Evolutionary conservation across 2,329 filamentous ascomycete genomes (phyloP).

Genomic region (Fonsecaea monophora): DNA sequence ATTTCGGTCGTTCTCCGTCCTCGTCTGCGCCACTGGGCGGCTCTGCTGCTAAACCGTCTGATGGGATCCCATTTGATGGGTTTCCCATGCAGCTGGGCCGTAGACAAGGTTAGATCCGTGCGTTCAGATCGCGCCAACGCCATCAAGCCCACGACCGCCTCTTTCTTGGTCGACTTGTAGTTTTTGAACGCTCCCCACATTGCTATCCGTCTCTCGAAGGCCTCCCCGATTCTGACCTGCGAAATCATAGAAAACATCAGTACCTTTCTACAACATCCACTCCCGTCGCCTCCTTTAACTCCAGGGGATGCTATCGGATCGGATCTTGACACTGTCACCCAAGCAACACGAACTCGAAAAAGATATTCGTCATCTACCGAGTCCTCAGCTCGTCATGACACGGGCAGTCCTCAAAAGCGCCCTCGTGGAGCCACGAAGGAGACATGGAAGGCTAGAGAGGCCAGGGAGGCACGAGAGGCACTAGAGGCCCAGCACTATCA

Average conservation of each 20-base stretch:
- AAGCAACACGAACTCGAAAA: too few species aligned
- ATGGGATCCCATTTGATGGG: conserved; percentile 23
- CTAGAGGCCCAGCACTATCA: conserved; percentile 3
- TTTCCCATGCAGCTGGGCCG: conserved; percentile 11
- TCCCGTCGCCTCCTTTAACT: too few species aligned
- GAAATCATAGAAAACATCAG: too few species aligned
- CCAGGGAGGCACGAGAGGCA: background rate
- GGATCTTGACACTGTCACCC: too few species aligned
- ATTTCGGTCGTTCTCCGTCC: background rate
- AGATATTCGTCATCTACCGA: too few species aligned
- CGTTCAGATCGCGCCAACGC: background rate
- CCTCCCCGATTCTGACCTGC: background rate
- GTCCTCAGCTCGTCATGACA: too few species aligned
- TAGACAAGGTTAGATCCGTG: background rate
- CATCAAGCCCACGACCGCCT: conserved; percentile 9
- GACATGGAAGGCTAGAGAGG: conserved; percentile 21
- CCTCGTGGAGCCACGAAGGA: background rate
- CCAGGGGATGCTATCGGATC: too few species aligned
- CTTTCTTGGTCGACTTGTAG: conserved; percentile 18
- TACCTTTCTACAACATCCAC: too few species aligned
- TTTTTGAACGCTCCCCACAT: conserved; percentile 23
- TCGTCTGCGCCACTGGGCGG: background rate
- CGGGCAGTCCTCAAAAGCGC: too few species aligned
- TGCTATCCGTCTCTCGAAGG: conserved; percentile 22
- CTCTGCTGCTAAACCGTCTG: conserved; percentile 19